A percentile compares a stretch with the other conserved stretches of the same genome.
Evolutionary conservation across 2,329 filamentous ascomycete genomes (phyloP).

Genomic region (Ophiocordyceps sinensis): DNA sequence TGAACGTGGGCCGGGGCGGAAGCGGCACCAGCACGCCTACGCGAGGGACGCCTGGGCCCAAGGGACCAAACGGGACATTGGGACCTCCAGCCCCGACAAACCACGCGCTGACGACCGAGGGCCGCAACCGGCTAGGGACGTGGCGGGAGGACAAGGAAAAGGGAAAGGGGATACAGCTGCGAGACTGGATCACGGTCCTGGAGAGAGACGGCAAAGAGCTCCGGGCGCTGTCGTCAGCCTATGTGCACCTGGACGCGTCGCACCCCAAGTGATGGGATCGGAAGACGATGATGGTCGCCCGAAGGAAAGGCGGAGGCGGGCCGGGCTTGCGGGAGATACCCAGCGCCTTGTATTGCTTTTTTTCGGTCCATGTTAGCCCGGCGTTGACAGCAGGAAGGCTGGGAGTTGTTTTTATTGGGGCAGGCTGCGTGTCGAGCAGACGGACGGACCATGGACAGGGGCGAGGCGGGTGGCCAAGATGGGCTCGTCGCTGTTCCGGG

Average conservation of each 20-base stretch:
- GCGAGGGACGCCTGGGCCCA: constrained; percentile 18
- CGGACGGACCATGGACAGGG: background rate
- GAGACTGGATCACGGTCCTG: constrained; percentile 67
- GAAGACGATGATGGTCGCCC: background rate
- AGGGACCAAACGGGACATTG: constrained; percentile 16
- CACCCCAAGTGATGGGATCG: constrained; percentile 20
- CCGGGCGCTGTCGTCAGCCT: constrained; percentile 45
- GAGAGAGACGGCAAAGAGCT: constrained; percentile 62
- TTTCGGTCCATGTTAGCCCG: constrained; percentile 9
- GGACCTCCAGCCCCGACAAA: constrained; percentile 15
- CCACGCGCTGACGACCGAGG: constrained; percentile 37
- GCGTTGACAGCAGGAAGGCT: constrained; percentile 5
- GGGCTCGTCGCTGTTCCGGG: background rate
- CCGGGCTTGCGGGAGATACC: constrained; percentile 14
- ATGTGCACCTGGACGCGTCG: constrained; percentile 35
- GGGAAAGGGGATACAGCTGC: constrained; percentile 66
- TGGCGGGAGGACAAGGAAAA: constrained; percentile 68
- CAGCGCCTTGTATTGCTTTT: constrained; percentile 11
- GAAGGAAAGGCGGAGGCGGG: constrained; percentile 1
- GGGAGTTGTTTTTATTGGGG: background rate
- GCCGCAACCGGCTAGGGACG: constrained; percentile 51
- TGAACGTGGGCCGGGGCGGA: constrained; percentile 39
- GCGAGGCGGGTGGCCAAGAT: background rate
- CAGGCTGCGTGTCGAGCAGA: background rate
- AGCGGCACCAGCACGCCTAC: constrained; percentile 40